Conservation (phyloP, 164 flowering plant genomes). For the Berberis thunbergii region DNA sequence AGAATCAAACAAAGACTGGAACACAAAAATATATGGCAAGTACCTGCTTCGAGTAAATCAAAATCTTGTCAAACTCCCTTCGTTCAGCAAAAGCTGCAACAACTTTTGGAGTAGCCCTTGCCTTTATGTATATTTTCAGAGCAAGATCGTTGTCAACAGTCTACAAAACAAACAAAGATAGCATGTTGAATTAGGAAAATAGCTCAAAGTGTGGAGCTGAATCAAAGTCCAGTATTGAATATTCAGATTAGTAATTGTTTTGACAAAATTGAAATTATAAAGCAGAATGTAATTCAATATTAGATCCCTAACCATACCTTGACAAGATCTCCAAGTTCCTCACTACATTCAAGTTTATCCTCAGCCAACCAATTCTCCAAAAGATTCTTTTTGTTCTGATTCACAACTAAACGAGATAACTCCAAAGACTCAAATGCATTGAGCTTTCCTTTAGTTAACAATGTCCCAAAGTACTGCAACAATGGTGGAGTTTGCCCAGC, state of each 20-base stretch:
- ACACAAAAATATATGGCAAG: not conserved
- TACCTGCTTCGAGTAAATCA: constrained; percentile 98
- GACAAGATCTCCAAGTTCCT: constrained; percentile 99
- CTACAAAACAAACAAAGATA: no score
- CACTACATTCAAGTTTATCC: constrained; percentile 96
- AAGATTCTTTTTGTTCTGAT: constrained; percentile 94
- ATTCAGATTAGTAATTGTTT: no score
- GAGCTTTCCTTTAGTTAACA: constrained; percentile 89
- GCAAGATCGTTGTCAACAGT: constrained; percentile 68
- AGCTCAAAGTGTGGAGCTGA: no score
- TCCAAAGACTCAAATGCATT: constrained; percentile 97
- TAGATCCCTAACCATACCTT: constrained; percentile 48
- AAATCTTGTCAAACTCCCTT: constrained; percentile 94
- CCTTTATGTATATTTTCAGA: constrained; percentile 90
- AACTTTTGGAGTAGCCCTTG: constrained; percentile 97
- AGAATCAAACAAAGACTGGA: not conserved
- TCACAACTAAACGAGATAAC: constrained; percentile 92
- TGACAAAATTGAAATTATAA: no score
- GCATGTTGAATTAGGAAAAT: no score
- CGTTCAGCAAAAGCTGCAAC: constrained; percentile 99
- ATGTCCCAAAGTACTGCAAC: constrained; percentile 95
- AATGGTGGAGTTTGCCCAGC: constrained; percentile 97
- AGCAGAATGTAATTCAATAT: not conserved
- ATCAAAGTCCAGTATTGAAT: no score
- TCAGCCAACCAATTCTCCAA: constrained; percentile 98